Conservation (phyloP, 139 green algal genomes). For the Diplosphaera chodatii region DNA sequence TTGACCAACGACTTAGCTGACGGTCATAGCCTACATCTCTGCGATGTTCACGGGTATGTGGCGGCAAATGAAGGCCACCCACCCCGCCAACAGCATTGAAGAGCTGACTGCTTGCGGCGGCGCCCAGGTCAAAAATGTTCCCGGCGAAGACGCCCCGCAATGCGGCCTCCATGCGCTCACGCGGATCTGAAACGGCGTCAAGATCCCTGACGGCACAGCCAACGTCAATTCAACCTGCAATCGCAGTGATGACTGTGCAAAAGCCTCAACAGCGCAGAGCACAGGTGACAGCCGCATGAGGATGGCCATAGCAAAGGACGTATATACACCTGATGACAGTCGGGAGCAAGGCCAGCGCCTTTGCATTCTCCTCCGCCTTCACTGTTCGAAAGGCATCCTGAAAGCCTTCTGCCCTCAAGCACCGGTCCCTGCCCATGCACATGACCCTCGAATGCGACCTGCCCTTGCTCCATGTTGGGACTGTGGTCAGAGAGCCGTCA, state of each 20-base stretch:
- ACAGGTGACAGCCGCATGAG: no score
- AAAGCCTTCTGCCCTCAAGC: conserved; percentile 49
- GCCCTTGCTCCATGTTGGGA: no score
- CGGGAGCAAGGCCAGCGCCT: conserved; percentile 56
- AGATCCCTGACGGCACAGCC: conserved; percentile 30
- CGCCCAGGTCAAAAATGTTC: conserved; percentile 90
- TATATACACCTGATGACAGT: conserved; percentile 13
- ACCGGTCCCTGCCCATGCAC: conserved; percentile 61
- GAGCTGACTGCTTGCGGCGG: conserved; percentile 35
- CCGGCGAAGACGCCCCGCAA: conserved; percentile 62
- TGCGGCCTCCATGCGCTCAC: conserved; percentile 33
- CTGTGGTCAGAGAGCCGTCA: no score
- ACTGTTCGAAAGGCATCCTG: conserved; percentile 62
- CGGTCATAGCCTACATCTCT: no score
- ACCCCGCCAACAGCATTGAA: conserved; percentile 20
- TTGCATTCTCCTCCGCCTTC: conserved; percentile 66
- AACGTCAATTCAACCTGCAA: no score
- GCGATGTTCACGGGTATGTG: no score
- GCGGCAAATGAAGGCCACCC: background rate
- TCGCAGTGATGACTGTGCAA: no score
- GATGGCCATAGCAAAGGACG: no score
- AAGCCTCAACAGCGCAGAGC: no score
- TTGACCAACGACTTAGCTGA: no score
- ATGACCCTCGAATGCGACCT: no score
- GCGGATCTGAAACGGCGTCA: conserved; percentile 17